phyloP scores from a whole-genome alignment of 2,329 filamentous ascomycete genomes.

The Neofusicoccum ribis region DNA sequence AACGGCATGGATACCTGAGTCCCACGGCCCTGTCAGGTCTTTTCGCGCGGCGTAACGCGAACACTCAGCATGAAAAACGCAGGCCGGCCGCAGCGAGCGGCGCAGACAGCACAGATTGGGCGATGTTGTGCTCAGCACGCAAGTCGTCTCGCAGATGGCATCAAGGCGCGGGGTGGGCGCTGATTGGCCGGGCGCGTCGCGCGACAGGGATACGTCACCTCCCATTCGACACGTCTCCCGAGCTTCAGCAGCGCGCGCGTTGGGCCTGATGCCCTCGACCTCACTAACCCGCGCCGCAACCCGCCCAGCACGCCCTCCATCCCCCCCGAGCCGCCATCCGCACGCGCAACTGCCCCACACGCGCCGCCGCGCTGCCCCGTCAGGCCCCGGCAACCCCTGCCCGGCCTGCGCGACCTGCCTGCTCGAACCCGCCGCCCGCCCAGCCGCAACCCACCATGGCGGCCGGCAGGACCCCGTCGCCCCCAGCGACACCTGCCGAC shows the following conservation, averaged over 20 bases:
- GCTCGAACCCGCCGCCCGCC: background rate
- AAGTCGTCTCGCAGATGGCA: conserved; percentile 14
- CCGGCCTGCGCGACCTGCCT: background rate
- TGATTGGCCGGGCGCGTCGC: background rate
- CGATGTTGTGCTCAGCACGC: conserved; percentile 18
- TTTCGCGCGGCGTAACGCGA: too few relatives aligned
- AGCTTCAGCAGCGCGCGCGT: background rate
- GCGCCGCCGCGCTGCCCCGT: background rate
- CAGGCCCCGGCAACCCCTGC: background rate
- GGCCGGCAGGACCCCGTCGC: background rate
- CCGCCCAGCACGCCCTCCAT: background rate
- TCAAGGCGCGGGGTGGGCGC: background rate
- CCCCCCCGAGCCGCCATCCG: background rate
- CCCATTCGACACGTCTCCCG: conserved; percentile 10
- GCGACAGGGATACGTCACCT: conserved; percentile 3
- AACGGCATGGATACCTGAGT: too few relatives aligned
- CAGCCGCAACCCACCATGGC: background rate
- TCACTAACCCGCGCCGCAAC: background rate
- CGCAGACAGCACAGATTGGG: background rate
- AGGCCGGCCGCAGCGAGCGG: background rate
- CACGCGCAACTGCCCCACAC: conserved; percentile 3
- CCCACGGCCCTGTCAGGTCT: too few relatives aligned
- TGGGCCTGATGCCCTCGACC: background rate
- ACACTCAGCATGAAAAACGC: background rate
- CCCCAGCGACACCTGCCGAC: background rate